phyloP scores from a whole-genome alignment of 345 rosid species.

The Turnera subulata region DNA sequence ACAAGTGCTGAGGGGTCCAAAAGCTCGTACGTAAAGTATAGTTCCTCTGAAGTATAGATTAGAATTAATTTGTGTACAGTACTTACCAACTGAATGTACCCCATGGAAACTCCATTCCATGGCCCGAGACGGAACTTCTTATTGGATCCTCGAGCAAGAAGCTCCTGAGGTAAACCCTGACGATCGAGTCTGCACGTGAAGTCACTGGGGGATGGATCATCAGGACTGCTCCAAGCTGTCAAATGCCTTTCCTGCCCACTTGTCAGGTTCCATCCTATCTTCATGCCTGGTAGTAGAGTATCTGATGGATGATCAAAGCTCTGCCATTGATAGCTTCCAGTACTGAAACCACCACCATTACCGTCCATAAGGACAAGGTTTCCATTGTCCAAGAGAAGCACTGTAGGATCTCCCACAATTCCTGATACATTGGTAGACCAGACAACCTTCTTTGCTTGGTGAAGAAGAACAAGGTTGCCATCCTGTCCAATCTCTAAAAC shows the following conservation, averaged over 20 bases:
- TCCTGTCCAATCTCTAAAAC: not conserved
- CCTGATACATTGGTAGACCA: not conserved
- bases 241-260: not conserved
- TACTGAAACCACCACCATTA: too few relatives aligned
- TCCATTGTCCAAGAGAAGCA: conserved; percentile 8
- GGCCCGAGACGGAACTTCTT: not conserved
- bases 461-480: conserved; percentile 6
- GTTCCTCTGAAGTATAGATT: not conserved
- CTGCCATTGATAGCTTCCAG: conserved; percentile 11
- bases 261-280: conserved; percentile 3
- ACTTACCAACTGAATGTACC: not conserved
- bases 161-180: not conserved
- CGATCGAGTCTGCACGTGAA: not conserved
- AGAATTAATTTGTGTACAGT: not conserved
- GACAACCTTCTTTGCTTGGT: too few relatives aligned
- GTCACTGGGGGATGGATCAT: conserved; percentile 4
- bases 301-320: conserved; percentile 5
- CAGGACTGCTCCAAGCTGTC: not conserved
- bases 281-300: conserved; percentile 6
- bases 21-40: not conserved
- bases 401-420: not conserved
- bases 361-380: not conserved
- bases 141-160: not conserved
- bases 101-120: conserved; percentile 5
- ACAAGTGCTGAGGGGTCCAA: not conserved